Conservation (phyloP, 345 rosid genomes). For the Salix udensis region DNA sequence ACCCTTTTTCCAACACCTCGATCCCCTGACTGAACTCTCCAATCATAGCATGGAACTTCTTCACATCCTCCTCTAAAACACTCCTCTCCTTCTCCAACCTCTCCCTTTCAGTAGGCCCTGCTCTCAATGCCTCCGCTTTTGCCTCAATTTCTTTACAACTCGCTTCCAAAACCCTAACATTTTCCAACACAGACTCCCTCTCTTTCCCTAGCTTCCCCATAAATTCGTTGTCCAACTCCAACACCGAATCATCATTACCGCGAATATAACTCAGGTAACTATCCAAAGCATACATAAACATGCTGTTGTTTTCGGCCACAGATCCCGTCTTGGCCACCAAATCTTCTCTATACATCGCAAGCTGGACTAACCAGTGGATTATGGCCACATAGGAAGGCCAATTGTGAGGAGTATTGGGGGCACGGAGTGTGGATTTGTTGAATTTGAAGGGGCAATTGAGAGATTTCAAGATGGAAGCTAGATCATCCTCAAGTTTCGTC, state of each 20-base stretch:
- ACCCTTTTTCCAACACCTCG: slow-evolving; percentile 36
- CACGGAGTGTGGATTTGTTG: slow-evolving; percentile 69
- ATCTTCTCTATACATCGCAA: slow-evolving; percentile 42
- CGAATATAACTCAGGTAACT: slow-evolving; percentile 51
- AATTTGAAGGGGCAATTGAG: slow-evolving; percentile 66
- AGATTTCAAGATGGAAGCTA: slow-evolving; percentile 45
- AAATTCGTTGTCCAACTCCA: slow-evolving; percentile 51
- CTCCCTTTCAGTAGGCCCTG: slow-evolving; percentile 60
- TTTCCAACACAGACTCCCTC: slow-evolving; percentile 37
- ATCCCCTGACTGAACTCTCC: slow-evolving; percentile 39
- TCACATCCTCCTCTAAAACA: slow-evolving; percentile 64
- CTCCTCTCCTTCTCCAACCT: slow-evolving; percentile 47
- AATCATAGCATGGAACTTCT: slow-evolving; percentile 60
- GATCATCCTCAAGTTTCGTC: slow-evolving; percentile 66
- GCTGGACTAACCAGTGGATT: slow-evolving; percentile 74
- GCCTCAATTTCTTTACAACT: slow-evolving; percentile 39
- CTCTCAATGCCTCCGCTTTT: slow-evolving; percentile 39
- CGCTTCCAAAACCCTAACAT: slow-evolving; percentile 32
- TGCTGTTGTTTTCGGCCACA: slow-evolving; percentile 40
- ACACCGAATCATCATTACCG: slow-evolving; percentile 62
- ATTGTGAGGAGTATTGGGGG: slow-evolving; percentile 83
- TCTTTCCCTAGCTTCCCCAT: slow-evolving; percentile 57
- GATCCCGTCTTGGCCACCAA: slow-evolving; percentile 21
- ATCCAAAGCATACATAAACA: slow-evolving; percentile 38
- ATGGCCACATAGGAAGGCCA: slow-evolving; percentile 79